A percentile compares a stretch with the other conserved stretches of the same genome.
phyloP scores from a whole-genome alignment of 371 early-diverging fungal genomes.

The Syncephalastrum racemosum region DNA sequence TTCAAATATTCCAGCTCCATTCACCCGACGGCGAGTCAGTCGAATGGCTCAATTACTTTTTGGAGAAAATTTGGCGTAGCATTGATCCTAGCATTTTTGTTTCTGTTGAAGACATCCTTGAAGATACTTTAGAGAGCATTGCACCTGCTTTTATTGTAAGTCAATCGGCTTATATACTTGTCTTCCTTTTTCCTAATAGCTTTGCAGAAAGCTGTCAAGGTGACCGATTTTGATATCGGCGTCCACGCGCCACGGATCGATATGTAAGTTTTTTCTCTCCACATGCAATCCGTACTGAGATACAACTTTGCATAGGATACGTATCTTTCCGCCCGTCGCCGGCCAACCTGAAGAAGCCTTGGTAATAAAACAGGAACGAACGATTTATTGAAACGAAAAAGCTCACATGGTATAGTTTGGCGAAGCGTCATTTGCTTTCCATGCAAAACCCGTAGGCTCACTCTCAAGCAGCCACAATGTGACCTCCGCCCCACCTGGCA shows the following conservation, averaged over 20 bases:
- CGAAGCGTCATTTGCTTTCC: constrained; percentile 27
- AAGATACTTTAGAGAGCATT: constrained; percentile 23
- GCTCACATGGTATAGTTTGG: constrained; percentile 22
- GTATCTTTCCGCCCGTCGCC: constrained; percentile 19
- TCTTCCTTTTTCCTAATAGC: background rate
- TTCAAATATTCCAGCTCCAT: constrained; percentile 15
- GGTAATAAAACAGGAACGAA: constrained; percentile 5
- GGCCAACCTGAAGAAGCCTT: constrained; percentile 28
- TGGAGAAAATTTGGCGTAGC: constrained; percentile 30
- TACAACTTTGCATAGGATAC: constrained; percentile 11
- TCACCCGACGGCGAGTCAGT: constrained; percentile 22
- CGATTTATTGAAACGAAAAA: background rate
- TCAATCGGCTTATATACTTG: background rate
- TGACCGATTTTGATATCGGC: constrained; percentile 30
- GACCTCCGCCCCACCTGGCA: constrained; percentile 26
- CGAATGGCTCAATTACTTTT: constrained; percentile 30
- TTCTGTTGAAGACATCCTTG: constrained; percentile 25
- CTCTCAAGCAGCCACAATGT: background rate
- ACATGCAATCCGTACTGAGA: background rate
- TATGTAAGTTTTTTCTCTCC: constrained; percentile 9
- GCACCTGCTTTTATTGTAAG: constrained; percentile 26
- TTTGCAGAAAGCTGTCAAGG: constrained; percentile 25
- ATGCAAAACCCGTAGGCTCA: constrained; percentile 19
- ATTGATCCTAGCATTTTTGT: constrained; percentile 31
- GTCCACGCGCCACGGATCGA: constrained; percentile 28